Conservation (phyloP, 139 green algal species). For the Mesostigma viride region DNA sequence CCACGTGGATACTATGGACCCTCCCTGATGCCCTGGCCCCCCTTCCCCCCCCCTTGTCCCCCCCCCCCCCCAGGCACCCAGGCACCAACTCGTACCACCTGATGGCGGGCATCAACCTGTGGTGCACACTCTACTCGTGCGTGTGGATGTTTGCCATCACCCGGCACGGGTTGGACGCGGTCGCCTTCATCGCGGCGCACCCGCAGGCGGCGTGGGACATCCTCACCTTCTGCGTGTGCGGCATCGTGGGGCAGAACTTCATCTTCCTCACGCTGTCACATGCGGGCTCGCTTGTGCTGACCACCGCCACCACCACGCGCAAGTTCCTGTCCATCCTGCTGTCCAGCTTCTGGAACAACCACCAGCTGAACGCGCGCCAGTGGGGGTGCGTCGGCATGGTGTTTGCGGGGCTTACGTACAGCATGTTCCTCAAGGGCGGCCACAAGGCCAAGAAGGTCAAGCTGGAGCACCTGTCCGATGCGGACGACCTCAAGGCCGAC, state of each 20-base stretch:
- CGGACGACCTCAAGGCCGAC: too few relatives aligned
- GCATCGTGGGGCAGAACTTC: constrained; percentile 89
- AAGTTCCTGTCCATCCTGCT: constrained; percentile 98
- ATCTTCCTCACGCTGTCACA: constrained; percentile 89
- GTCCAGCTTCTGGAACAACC: constrained; percentile 52
- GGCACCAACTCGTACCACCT: constrained; percentile 65
- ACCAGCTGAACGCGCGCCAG: constrained; percentile 64
- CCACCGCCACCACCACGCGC: constrained; percentile 87
- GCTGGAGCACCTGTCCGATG: too few relatives aligned
- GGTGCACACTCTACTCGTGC: constrained; percentile 59
- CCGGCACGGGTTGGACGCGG: constrained; percentile 21
- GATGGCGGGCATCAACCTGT: constrained; percentile 98
- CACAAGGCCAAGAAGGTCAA: too few relatives aligned
- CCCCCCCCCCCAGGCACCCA: constrained; percentile 49
- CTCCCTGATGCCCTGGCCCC: neutral
- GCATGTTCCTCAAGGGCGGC: constrained; percentile 57
- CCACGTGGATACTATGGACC: neutral
- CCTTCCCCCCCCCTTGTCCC: too few relatives aligned
- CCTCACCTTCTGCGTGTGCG: constrained; percentile 82
- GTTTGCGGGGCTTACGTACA: constrained; percentile 71
- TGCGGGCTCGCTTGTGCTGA: constrained; percentile 83
- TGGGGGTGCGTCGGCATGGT: constrained; percentile 83
- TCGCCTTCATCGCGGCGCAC: constrained; percentile 62
- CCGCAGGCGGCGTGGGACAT: constrained; percentile 62
- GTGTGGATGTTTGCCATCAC: constrained; percentile 62